Evolutionary conservation across 768 basidiomycete genomes (phyloP).

Genomic region (Leccinum arenicola): DNA sequence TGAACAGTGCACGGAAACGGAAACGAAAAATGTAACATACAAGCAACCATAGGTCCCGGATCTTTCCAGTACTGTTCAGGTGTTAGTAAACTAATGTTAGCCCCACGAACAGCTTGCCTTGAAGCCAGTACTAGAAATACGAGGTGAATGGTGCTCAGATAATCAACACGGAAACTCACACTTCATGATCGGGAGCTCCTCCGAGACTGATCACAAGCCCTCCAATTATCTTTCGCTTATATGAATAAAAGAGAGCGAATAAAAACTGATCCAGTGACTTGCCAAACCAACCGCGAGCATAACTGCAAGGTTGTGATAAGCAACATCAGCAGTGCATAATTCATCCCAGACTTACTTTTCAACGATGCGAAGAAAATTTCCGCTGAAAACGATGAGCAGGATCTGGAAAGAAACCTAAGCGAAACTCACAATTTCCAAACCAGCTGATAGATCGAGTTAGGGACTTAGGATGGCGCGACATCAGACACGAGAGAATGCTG

Average conservation of each 20-base stretch:
- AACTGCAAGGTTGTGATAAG: conserved; percentile 22
- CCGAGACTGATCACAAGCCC: conserved; percentile 56
- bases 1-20: neutral
- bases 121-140: conserved; percentile 18
- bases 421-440: conserved; percentile 21
- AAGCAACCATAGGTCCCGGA: conserved; percentile 25
- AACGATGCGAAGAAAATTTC: conserved; percentile 24
- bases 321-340: neutral
- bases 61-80: conserved; percentile 20
- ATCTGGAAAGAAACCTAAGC: neutral
- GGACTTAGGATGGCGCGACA: conserved; percentile 34
- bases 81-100: neutral
- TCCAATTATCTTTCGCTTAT: conserved; percentile 28
- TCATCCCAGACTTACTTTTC: conserved; percentile 15
- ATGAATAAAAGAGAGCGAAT: neutral
- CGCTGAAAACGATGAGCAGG: conserved; percentile 14
- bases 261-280: neutral
- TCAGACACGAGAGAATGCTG: conserved; percentile 33
- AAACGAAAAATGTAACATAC: neutral
- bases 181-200: conserved; percentile 51
- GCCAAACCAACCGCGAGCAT: conserved; percentile 36
- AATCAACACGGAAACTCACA: conserved; percentile 33
- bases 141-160: conserved; percentile 13
- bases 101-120: neutral
- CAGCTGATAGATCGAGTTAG: conserved; percentile 27